Conservation (phyloP, 2,329 filamentous ascomycete species). For the Capronia epimyces region DNA sequence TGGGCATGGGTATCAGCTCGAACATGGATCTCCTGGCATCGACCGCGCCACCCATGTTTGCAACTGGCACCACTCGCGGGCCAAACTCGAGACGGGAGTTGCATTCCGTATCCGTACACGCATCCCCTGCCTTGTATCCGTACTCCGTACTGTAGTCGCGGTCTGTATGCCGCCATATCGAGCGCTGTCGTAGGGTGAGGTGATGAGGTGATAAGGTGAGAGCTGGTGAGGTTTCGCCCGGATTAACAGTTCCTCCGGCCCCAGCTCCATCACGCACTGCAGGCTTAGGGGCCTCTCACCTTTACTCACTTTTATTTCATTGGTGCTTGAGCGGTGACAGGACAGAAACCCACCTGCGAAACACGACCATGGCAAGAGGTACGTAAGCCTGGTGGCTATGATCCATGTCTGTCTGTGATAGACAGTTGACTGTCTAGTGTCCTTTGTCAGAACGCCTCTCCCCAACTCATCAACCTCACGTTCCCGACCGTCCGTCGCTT, state of each 20-base stretch:
- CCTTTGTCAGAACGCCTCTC: neutral
- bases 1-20: neutral
- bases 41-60: too few relatives aligned
- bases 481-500: too few relatives aligned
- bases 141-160: neutral
- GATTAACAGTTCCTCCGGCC: neutral
- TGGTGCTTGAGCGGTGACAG: too few relatives aligned
- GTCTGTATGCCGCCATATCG: too few relatives aligned
- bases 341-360: neutral
- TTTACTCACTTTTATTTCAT: too few relatives aligned
- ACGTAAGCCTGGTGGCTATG: neutral
- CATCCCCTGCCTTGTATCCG: too few relatives aligned
- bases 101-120: too few relatives aligned
- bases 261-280: too few relatives aligned
- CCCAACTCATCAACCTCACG: too few relatives aligned
- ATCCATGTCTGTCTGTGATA: neutral
- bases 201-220: too few relatives aligned
- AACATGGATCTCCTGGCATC: neutral
- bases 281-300: too few relatives aligned
- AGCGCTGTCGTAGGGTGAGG: too few relatives aligned
- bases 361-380: neutral
- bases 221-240: neutral
- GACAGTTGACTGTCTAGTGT: neutral
- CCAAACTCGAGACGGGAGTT: neutral
- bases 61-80: neutral